These are phyloP conservation scores for Candolleomyces aberdarensis DNA, from an alignment of 768 basidiomycete species.

Conservation along the genomic window DNA sequence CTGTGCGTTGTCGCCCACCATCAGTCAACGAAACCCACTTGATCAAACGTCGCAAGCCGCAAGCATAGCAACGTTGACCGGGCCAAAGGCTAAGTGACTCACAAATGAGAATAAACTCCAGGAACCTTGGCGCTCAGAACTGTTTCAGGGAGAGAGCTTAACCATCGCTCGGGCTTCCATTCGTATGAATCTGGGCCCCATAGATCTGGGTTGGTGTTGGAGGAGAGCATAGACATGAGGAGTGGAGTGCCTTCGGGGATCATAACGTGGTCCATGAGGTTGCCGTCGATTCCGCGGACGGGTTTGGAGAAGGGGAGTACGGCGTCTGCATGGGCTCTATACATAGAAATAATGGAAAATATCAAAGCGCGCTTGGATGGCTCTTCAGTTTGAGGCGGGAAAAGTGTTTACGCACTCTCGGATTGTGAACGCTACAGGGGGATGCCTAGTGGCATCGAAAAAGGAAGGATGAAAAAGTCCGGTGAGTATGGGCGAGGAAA, in stretches of 20 bases:
- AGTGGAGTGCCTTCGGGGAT: conserved; percentile 24
- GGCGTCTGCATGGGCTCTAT: conserved; percentile 16
- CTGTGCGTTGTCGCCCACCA: conserved; percentile 15
- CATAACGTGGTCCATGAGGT: conserved; percentile 20
- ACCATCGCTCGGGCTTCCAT: conserved; percentile 40
- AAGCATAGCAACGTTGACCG: too few species aligned
- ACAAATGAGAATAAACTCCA: conserved; percentile 15
- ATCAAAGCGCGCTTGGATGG: too few species aligned
- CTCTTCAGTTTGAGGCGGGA: too few species aligned
- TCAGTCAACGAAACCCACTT: background rate
- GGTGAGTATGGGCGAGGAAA: background rate
- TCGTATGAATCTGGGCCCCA: conserved; percentile 36
- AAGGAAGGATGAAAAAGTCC: background rate
- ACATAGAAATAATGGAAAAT: background rate
- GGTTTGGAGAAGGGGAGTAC: conserved; percentile 30
- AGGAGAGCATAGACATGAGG: conserved; percentile 21
- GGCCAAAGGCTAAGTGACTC: background rate
- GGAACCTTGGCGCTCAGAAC: conserved; percentile 18
- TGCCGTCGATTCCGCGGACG: conserved; percentile 25
- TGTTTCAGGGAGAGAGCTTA: conserved; percentile 30
- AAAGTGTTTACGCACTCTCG: conserved; percentile 9
- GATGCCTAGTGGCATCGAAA: background rate
- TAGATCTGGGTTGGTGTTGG: conserved; percentile 27
- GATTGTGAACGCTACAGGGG: conserved; percentile 10
- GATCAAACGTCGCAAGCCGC: background rate